Evolutionary conservation across 768 basidiomycete species (phyloP).

Genomic region (Candolleomyces eurysporus): DNA sequence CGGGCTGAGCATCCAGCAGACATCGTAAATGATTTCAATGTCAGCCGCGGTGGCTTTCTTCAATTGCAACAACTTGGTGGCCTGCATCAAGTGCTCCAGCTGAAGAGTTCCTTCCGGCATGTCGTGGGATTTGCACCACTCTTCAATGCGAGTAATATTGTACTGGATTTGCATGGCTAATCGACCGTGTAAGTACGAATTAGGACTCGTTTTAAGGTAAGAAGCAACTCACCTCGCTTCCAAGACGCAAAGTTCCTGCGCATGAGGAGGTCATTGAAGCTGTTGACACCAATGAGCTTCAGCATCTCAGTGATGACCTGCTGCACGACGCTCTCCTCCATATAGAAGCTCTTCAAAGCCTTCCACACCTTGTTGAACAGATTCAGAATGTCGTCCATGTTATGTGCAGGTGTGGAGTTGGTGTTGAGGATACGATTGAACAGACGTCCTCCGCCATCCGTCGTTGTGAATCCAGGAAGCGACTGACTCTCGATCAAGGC

Average conservation of each 20-base stretch:
- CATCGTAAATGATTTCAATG: constrained; percentile 98
- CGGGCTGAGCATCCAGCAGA: constrained; percentile 99
- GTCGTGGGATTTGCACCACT: constrained; percentile 99
- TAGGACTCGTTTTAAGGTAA: not conserved
- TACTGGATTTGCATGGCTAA: constrained; percentile 99
- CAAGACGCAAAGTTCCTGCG: constrained; percentile 98
- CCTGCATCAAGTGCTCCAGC: constrained; percentile 99
- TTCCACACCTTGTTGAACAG: constrained; percentile 98
- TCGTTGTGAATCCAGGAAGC: constrained; percentile 94
- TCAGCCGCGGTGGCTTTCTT: constrained; percentile 97
- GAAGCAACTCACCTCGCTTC: constrained; percentile 80
- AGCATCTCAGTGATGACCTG: constrained; percentile 94
- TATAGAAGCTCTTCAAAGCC: constrained; percentile 96
- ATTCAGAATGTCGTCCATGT: constrained; percentile 98
- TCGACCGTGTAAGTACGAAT: constrained; percentile 2
- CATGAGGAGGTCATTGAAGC: constrained; percentile 98
- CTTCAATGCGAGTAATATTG: constrained; percentile 95
- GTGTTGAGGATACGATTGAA: constrained; percentile 91
- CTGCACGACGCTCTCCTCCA: constrained; percentile 96
- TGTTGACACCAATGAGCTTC: constrained; percentile 93
- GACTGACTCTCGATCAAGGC: constrained; percentile 98
- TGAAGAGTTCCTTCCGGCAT: constrained; percentile 99
- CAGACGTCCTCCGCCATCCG: constrained; percentile 87
- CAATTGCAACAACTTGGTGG: constrained; percentile 94
- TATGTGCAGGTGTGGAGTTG: constrained; percentile 85